phyloP scores from a whole-genome alignment of 352 stramenopile species.

The Globisporangium viniferum region DNA sequence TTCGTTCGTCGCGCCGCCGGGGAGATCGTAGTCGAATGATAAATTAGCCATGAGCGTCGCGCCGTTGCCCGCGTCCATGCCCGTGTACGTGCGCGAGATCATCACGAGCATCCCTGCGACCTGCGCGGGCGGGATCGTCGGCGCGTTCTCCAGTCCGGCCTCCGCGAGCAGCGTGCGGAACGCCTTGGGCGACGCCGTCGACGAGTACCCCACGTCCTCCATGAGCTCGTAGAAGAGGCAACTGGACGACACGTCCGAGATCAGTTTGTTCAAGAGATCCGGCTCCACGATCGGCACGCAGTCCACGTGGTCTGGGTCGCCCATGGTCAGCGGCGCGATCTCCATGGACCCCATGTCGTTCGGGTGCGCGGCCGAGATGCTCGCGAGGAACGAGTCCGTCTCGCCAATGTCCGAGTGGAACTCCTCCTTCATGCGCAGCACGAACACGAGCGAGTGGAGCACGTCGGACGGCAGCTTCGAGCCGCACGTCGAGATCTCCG shows the following conservation, averaged over 20 bases:
- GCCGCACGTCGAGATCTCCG: conserved; percentile 77
- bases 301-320: conserved; percentile 85
- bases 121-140: conserved; percentile 81
- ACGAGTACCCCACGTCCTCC: conserved; percentile 88
- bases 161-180: conserved; percentile 85
- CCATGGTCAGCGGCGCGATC: conserved; percentile 82
- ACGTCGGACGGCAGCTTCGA: conserved; percentile 83
- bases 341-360: conserved; percentile 85
- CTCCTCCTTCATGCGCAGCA: conserved; percentile 75
- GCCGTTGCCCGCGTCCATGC: conserved; percentile 57
- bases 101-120: conserved; percentile 88
- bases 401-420: conserved; percentile 71
- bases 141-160: conserved; percentile 71
- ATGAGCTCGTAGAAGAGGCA: conserved; percentile 90
- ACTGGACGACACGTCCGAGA: conserved; percentile 71
- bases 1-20: conserved; percentile 21
- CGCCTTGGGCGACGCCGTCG: conserved; percentile 67
- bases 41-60: conserved; percentile 79
- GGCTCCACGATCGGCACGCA: conserved; percentile 55
- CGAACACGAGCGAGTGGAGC: conserved; percentile 79
- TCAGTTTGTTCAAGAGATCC: conserved; percentile 71
- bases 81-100: conserved; percentile 78
- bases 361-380: conserved; percentile 80
- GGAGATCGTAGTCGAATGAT: conserved; percentile 71
- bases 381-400: conserved; percentile 84